Evolutionary conservation across 805 yeast genomes (phyloP), one percentile per base, ranked within the genome.

Genomic region (Saccharomycopsis lassenensis): DNA sequence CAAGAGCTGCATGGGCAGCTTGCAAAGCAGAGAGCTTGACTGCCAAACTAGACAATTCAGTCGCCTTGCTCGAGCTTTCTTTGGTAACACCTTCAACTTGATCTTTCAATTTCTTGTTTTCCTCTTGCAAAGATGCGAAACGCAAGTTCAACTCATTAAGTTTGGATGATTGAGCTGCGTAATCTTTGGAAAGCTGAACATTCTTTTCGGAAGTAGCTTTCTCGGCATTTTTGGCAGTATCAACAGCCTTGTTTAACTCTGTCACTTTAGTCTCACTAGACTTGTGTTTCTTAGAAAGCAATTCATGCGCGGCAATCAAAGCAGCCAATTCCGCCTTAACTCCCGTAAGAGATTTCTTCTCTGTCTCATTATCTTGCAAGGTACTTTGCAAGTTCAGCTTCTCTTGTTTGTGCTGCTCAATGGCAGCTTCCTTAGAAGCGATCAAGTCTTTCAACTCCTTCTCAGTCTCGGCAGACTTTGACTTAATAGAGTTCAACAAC

Each of bases 401-500:
- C n/a, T n/a, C n/a, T n/a, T n/a, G n/a, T n/a, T n/a, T n/a, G n/a
- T n/a, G n/a, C n/a, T n/a, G n/a, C n/a, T n/a, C n/a, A n/a, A n/a
- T n/a, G n/a, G n/a, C n/a, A n/a, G n/a, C n/a, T n/a, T n/a, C n/a
- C n/a, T n/a, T n/a, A n/a, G n/a, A n/a, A n/a, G n/a, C n/a, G n/a
- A n/a, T 24, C 6, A 24, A n/a, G 8, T 15, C 21, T 5, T 18
- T 30, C 25, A 35, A 26, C 11, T 40, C 36, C 5, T 33, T 21
- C 2, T 31, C 31, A 10, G 31, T 57, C 14, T 51, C 53, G 24
- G 52, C 48, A 36, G 55, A 54, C 4, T 59, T 44, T 30, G 56
- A 58, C 2, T 57, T 37, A 17, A 37, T 33, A 3, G 26, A 4
- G 4, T 21, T 27, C 12, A 36, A 24, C 6, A 27, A 33, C 8